These are phyloP conservation scores for Golubevia pallescens DNA, from an alignment of 1,284 basidiomycete species.

Conservation along the genomic window DNA sequence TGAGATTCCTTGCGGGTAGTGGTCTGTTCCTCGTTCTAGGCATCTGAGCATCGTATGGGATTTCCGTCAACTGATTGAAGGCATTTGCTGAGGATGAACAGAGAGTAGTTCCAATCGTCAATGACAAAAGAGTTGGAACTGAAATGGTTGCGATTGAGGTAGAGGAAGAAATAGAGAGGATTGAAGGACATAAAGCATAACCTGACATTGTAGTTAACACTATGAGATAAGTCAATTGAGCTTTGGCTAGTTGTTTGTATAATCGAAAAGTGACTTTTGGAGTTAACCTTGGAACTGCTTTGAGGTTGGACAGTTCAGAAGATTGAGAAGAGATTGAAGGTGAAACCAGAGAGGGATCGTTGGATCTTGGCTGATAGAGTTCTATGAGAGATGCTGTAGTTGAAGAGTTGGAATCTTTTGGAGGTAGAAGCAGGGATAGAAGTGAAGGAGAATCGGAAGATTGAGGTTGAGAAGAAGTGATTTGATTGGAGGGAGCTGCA, in stretches of 20 bases:
- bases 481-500: too few relatives aligned
- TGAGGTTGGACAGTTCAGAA: too few relatives aligned
- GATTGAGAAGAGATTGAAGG: too few relatives aligned
- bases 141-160: conserved; percentile 12
- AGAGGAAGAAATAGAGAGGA: conserved; percentile 26
- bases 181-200: conserved; percentile 78
- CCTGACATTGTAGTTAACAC: conserved; percentile 90
- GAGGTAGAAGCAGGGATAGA: too few relatives aligned
- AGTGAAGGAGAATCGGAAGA: too few relatives aligned
- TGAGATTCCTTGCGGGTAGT: conserved; percentile 82
- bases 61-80: conserved; percentile 92
- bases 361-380: too few relatives aligned
- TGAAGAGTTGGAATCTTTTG: too few relatives aligned
- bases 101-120: conserved; percentile 85
- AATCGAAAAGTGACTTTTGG: not conserved
- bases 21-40: conserved; percentile 85
- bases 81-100: conserved; percentile 93
- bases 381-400: too few relatives aligned
- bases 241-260: conserved; percentile 86
- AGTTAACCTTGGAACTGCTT: too few relatives aligned
- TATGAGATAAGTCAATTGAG: conserved; percentile 83
- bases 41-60: conserved; percentile 97
- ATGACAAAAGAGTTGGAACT: conserved; percentile 73
- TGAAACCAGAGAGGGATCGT: too few relatives aligned
- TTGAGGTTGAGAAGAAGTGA: too few relatives aligned